A percentile compares a stretch with the other conserved stretches of the same genome.
Evolutionary conservation across 371 early-diverging fungal species (phyloP).

Genomic region (Mucor indicus): DNA sequence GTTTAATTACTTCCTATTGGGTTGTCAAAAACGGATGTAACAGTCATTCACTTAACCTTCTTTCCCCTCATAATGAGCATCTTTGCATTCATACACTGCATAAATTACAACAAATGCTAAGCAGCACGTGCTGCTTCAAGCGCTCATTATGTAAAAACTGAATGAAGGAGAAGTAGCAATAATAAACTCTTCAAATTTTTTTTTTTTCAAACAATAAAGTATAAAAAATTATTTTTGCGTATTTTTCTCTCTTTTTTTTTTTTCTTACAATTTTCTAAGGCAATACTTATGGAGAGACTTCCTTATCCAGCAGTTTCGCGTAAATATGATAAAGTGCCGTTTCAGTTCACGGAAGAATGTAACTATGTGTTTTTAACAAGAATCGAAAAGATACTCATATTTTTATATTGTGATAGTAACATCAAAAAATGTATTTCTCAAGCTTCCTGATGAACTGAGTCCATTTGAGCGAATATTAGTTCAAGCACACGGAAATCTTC

Average conservation of each 20-base stretch:
- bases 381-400: too few relatives aligned
- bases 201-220: neutral
- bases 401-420: constrained; percentile 22
- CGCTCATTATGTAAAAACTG: too few relatives aligned
- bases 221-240: neutral
- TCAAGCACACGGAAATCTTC: constrained; percentile 44
- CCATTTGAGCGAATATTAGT: constrained; percentile 44
- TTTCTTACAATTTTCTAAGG: neutral
- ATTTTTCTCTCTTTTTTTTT: neutral
- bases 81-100: too few relatives aligned
- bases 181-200: too few relatives aligned
- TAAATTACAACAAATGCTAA: too few relatives aligned
- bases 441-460: constrained; percentile 34
- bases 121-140: too few relatives aligned
- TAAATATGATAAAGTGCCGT: constrained; percentile 29
- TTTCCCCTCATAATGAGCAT: too few relatives aligned
- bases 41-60: too few relatives aligned
- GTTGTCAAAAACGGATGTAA: too few relatives aligned
- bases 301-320: constrained; percentile 22
- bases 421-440: constrained; percentile 36
- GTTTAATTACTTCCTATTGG: too few relatives aligned
- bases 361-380: constrained; percentile 4
- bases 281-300: constrained; percentile 7
- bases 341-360: constrained; percentile 44
- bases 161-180: too few relatives aligned